Conservation (phyloP, 148 eudicot genomes). For the Vaccinium darrowii region DNA sequence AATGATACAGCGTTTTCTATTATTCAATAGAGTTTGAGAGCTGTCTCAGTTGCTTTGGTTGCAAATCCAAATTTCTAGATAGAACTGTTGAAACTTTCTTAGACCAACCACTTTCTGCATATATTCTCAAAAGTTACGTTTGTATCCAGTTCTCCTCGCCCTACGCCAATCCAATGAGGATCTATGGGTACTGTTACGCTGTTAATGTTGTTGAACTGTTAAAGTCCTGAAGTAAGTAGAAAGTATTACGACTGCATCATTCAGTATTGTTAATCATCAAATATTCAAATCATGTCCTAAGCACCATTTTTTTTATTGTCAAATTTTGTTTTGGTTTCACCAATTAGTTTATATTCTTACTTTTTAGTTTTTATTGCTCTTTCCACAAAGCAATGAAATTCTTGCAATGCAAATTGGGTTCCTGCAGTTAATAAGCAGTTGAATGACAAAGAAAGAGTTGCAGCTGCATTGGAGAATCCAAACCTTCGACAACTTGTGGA, state of each 20-base stretch:
- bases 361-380: neutral
- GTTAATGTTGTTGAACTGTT: neutral
- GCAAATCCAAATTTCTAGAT: neutral
- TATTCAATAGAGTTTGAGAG: neutral
- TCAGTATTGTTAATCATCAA: neutral
- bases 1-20: neutral
- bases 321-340: neutral
- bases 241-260: neutral
- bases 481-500: slow-evolving; percentile 84
- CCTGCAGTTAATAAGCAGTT: slow-evolving; percentile 84
- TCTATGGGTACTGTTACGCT: neutral
- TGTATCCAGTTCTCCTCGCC: neutral
- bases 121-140: neutral
- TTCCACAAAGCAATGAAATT: neutral
- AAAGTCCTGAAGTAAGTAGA: neutral
- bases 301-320: neutral
- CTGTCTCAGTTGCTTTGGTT: neutral
- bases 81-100: neutral
- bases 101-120: neutral
- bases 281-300: neutral
- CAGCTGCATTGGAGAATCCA: slow-evolving; percentile 82
- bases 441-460: slow-evolving; percentile 91
- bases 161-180: neutral
- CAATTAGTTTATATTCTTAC: neutral
- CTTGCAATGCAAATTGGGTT: neutral